Percentiles rank a stretch among this genome's conserved stretches.
Evolutionary conservation across 257 asterid genomes (phyloP).

Genomic region (Nicotiana otophora): DNA sequence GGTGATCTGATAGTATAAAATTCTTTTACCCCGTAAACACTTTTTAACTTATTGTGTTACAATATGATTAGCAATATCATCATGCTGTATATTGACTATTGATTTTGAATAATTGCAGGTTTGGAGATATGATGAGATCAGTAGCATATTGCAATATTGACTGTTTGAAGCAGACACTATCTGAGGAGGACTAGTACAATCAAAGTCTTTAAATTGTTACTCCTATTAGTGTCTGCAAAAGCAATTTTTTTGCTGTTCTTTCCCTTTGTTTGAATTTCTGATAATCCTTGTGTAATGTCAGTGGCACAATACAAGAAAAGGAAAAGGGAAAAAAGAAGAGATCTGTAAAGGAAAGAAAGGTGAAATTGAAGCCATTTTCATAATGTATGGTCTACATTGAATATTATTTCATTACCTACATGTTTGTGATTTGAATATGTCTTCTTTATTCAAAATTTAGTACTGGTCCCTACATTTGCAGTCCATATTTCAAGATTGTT

Average conservation of each 20-base stretch:
- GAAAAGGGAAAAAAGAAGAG: neutral
- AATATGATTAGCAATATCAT: neutral
- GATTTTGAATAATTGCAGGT: neutral
- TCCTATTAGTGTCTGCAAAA: neutral
- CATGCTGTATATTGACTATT: neutral
- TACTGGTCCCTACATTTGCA: conserved; percentile 1
- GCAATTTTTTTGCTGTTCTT: neutral
- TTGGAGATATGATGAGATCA: conserved; percentile 14
- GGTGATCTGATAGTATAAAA: neutral
- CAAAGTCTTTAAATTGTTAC: neutral
- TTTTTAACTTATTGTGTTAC: neutral
- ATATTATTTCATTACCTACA: neutral
- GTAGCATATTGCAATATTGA: conserved; percentile 7
- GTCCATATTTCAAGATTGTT: neutral
- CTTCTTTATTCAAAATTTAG: neutral
- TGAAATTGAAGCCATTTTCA: neutral
- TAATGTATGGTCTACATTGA: neutral
- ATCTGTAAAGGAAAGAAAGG: neutral
- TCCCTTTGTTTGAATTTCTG: neutral
- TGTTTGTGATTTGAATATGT: neutral
- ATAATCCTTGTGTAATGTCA: neutral
- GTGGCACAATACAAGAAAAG: neutral
- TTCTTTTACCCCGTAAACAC: neutral
- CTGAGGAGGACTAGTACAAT: conserved; percentile 1
- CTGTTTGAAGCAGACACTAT: conserved; percentile 9